Evolutionary conservation across 1,139 yeast genomes (phyloP).

Genomic region (Casaregolazyma suthepensis): DNA sequence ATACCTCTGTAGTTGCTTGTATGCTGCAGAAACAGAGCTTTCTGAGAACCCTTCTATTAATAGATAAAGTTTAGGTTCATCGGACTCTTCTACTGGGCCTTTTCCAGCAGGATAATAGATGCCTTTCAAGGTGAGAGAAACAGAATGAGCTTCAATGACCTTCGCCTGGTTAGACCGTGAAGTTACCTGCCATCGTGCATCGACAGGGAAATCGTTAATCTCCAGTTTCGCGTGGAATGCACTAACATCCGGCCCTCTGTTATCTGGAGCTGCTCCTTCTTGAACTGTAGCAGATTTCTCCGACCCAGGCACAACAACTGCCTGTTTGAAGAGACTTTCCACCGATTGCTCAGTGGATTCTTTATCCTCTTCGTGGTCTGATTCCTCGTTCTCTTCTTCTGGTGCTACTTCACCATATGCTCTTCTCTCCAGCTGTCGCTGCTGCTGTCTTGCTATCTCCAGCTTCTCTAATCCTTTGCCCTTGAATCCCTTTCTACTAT

Average conservation of each 20-base stretch:
- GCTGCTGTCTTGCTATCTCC: conserved; percentile 59
- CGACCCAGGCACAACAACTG: conserved; percentile 15
- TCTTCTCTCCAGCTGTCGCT: conserved; percentile 46
- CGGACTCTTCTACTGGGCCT: conserved; percentile 41
- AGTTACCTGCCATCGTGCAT: conserved; percentile 77
- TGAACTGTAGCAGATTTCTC: conserved; percentile 13
- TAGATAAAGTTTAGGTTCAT: conserved; percentile 71
- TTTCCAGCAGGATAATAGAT: conserved; percentile 57
- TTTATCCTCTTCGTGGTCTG: conserved; percentile 17
- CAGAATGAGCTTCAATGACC: conserved; percentile 65
- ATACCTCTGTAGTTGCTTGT: conserved; percentile 51
- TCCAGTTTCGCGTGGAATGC: conserved; percentile 65
- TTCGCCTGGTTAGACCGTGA: conserved; percentile 59
- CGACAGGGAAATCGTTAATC: conserved; percentile 81
- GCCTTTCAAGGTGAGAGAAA: conserved; percentile 82
- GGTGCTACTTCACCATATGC: conserved; percentile 35
- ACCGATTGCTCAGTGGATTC: conserved; percentile 12
- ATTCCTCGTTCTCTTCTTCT: conserved; percentile 25
- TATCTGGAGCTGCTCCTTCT: conserved; percentile 55
- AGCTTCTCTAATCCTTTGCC: conserved; percentile 87
- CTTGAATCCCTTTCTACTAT: conserved; percentile 59
- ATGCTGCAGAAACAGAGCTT: conserved; percentile 58
- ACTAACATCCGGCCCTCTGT: conserved; percentile 56
- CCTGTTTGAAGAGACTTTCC: conserved; percentile 7
- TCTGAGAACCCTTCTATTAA: conserved; percentile 74